Base-by-base conservation (phyloP, 2,329 filamentous ascomycete species). In the Fusarium clavum region DNA sequence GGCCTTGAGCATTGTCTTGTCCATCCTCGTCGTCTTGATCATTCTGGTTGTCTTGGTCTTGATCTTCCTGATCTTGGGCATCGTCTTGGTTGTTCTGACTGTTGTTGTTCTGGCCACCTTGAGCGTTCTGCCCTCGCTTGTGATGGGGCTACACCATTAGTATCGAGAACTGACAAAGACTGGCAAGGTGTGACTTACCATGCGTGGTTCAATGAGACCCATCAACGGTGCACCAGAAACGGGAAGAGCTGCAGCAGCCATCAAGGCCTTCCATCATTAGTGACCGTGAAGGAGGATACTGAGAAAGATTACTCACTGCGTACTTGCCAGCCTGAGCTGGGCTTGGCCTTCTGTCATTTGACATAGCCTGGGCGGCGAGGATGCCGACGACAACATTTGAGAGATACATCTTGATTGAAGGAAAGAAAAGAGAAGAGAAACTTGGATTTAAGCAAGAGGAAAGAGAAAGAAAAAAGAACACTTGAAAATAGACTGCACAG, bases 161-260 rank as follows among this genome's bases (percentile, higher is more conserved):
- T 24, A 69, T 4, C 2, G 5, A 5, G 1, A 2, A 3, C 10
- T 7, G 1, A 7, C 0, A 3, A 1, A 2, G 1, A 0, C 3
- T 4, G 8, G 0, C 6, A 14, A 8, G 8, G 1, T 1, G 14
- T 6, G 1, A 25, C 65, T 49, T 30, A 65, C 65, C 3, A 13
- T 25, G 40, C 53, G 55, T 9, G 49, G 53, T 13, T 69, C 65
- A 0, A 69, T 53, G 5, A 47, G 54, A 14, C 64, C 65, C 59
- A 69, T 43, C 11, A 69, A 18, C 6, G 65, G 65, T 1, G 52
- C 60, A 3, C 48, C 49, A 5, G 48, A 45, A 3, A 22, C 65
- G 22, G 65, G 65, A 6, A 64, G 25, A 13, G 65, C 65, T 8
- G 59, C 65, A 52, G 34, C 43, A 48, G 60, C 65, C 60, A 68